Conservation (phyloP, 176 grass and related monocot species). For the Phyllostachys edulis region DNA sequence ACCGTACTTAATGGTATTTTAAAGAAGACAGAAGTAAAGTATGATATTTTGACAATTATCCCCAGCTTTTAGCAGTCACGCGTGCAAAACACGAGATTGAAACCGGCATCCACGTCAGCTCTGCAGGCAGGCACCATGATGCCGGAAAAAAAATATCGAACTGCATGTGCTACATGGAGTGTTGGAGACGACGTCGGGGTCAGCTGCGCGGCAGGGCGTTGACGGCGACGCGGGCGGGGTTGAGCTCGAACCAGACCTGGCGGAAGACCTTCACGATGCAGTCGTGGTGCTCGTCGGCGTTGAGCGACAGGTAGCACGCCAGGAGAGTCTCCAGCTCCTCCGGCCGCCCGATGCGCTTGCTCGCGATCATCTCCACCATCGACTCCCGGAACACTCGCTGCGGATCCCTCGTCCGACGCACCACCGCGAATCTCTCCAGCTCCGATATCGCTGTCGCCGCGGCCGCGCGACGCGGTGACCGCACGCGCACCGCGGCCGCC, state of each 20-base stretch:
- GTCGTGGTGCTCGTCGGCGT: conserved; percentile 87
- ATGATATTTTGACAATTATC: no score
- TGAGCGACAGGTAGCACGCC: conserved; percentile 86
- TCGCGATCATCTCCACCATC: conserved; percentile 87
- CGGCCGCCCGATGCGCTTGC: conserved; percentile 67
- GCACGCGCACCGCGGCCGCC: conserved; percentile 27
- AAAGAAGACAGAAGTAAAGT: no score
- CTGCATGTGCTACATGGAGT: neutral
- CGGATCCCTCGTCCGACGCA: conserved; percentile 73
- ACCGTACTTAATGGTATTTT: no score
- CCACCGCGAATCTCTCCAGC: conserved; percentile 73
- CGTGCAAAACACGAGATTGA: neutral
- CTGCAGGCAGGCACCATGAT: conserved; percentile 1
- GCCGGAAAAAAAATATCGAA: neutral
- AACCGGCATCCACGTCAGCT: conserved; percentile 32
- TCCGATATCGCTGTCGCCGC: conserved; percentile 25
- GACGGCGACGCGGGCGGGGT: conserved; percentile 24
- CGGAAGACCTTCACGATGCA: conserved; percentile 91
- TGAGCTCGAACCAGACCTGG: conserved; percentile 81
- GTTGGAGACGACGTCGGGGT: neutral
- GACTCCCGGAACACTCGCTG: conserved; percentile 73
- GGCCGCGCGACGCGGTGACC: conserved; percentile 32
- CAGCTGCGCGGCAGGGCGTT: conserved; percentile 5
- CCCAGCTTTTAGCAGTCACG: conserved; percentile 28
- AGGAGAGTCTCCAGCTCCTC: conserved; percentile 83